These are phyloP conservation scores for Lasiosphaeris hirsuta DNA, from an alignment of 495 filamentous ascomycete genomes.

Conservation along the genomic window DNA sequence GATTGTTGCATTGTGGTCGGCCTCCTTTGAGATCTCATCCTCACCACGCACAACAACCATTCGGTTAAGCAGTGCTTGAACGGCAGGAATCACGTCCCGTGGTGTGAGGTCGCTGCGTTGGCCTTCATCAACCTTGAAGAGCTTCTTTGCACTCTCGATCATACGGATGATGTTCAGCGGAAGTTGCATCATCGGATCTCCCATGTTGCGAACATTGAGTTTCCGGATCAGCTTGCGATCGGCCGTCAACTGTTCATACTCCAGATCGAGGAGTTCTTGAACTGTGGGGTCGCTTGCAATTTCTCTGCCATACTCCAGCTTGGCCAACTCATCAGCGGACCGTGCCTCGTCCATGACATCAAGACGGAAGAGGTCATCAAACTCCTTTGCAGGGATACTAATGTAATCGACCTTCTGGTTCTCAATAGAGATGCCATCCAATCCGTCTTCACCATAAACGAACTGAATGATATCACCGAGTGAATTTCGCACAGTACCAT, in stretches of 20 bases:
- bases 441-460: constrained; percentile 94
- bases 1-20: constrained; percentile 79
- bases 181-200: constrained; percentile 79
- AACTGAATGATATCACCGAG: constrained; percentile 97
- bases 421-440: constrained; percentile 88
- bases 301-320: constrained; percentile 82
- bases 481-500: constrained; percentile 95
- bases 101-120: constrained; percentile 86
- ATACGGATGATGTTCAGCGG: constrained; percentile 89
- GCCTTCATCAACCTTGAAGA: constrained; percentile 84
- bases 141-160: constrained; percentile 80
- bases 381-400: constrained; percentile 64
- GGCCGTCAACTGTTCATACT: constrained; percentile 73
- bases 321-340: constrained; percentile 60
- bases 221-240: constrained; percentile 74
- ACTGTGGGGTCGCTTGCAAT: constrained; percentile 81
- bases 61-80: constrained; percentile 68
- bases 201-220: constrained; percentile 45
- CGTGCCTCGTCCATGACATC: constrained; percentile 80
- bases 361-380: constrained; percentile 78
- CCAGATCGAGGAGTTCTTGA: constrained; percentile 80
- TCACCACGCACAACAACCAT: constrained; percentile 81
- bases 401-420: constrained; percentile 86
- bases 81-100: constrained; percentile 79
- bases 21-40: constrained; percentile 78